phyloP scores from a whole-genome alignment of 495 filamentous ascomycete species.

The Talaromyces proteolyticus region DNA sequence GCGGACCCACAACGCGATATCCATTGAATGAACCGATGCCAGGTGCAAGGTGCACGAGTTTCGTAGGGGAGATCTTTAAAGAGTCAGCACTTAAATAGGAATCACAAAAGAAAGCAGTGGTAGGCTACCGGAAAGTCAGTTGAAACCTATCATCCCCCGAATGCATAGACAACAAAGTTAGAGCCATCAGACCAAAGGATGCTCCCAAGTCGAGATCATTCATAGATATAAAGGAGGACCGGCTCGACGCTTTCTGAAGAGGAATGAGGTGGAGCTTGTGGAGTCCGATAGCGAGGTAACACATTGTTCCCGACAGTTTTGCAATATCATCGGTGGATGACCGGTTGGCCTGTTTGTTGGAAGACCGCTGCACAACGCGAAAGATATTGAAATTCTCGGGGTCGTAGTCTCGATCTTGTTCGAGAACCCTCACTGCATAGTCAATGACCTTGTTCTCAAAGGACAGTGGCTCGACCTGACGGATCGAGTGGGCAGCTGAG shows the following conservation, averaged over 20 bases:
- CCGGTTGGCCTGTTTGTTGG: conserved; percentile 47
- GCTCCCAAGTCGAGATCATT: conserved; percentile 39
- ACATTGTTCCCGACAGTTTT: conserved; percentile 65
- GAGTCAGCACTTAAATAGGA: conserved; percentile 15
- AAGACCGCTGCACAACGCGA: conserved; percentile 72
- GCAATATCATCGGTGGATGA: conserved; percentile 75
- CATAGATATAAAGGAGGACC: conserved; percentile 48
- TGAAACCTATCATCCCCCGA: conserved; percentile 80
- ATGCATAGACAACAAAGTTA: conserved; percentile 62
- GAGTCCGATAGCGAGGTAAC: conserved; percentile 80
- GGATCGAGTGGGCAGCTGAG: conserved; percentile 48
- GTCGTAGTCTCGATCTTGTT: conserved; percentile 63
- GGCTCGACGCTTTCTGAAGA: conserved; percentile 54
- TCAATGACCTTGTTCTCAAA: conserved; percentile 56
- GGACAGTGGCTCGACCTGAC: conserved; percentile 45
- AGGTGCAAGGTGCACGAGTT: conserved; percentile 61
- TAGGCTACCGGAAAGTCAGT: conserved; percentile 67
- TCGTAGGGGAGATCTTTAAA: conserved; percentile 57
- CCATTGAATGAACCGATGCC: conserved; percentile 70
- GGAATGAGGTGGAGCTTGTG: conserved; percentile 80
- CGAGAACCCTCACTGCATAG: conserved; percentile 60
- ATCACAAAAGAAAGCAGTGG: neutral
- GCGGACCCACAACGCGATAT: conserved; percentile 70
- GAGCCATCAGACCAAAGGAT: conserved; percentile 69
- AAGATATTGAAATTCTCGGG: conserved; percentile 71